phyloP scores from a whole-genome alignment of 2,329 filamentous ascomycete species.

The Fulvia fulva region DNA sequence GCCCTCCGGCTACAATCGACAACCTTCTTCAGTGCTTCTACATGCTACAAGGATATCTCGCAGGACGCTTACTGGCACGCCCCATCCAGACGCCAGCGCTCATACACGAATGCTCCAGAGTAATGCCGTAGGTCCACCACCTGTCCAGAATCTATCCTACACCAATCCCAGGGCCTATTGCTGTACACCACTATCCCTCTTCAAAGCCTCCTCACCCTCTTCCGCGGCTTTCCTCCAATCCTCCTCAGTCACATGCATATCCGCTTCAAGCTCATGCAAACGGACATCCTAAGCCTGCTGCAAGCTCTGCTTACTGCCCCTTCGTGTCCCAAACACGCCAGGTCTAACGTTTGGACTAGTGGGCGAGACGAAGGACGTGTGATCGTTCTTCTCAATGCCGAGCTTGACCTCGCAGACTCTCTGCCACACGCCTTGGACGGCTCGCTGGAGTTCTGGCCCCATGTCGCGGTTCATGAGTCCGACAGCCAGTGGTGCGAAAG shows the following conservation, averaged over 20 bases:
- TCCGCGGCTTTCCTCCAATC: not conserved
- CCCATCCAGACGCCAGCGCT: not conserved
- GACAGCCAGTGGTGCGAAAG: slow-evolving; percentile 82
- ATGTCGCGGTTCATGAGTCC: slow-evolving; percentile 81
- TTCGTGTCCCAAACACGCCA: slow-evolving; percentile 24
- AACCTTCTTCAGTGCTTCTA: not conserved
- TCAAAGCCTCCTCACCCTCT: not conserved
- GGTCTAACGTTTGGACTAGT: slow-evolving; percentile 22
- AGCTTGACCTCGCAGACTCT: slow-evolving; percentile 74
- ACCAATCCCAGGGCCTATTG: not conserved
- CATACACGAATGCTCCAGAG: not conserved
- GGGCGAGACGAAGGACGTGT: slow-evolving; percentile 10
- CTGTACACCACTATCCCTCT: not conserved
- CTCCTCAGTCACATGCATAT: not conserved
- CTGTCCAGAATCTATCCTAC: not conserved
- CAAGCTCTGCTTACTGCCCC: slow-evolving; percentile 20
- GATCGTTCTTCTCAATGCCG: slow-evolving; percentile 39
- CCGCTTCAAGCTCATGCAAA: not conserved
- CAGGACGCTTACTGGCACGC: not conserved
- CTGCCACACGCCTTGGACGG: slow-evolving; percentile 71
- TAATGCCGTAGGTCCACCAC: not conserved
- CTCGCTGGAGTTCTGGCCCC: slow-evolving; percentile 70
- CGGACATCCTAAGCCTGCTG: not conserved
- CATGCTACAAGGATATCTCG: not conserved
- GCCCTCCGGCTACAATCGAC: not conserved